Conservation (phyloP, 129 eudicot genomes). For the sunflower (Helianthus annuus) region HanXRQr2.0-SUNRISE NC_035435.2:136626532-136627031, state of each 20-base stretch:
- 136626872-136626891: slow-evolving; percentile 47
- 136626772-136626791: slow-evolving; percentile 37
- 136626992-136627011: neutral
- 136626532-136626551: slow-evolving; percentile 55
- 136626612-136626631: slow-evolving; percentile 30
- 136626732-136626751: slow-evolving; percentile 78
- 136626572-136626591: slow-evolving; percentile 70
- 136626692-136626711: slow-evolving; percentile 44
- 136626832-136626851: neutral
- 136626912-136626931: slow-evolving; percentile 60
- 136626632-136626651: slow-evolving; percentile 34
- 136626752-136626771: slow-evolving; percentile 58
- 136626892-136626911: slow-evolving; percentile 67
- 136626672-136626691: slow-evolving; percentile 63
- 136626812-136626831: neutral
- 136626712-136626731: slow-evolving; percentile 78
- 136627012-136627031: neutral
- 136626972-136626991: slow-evolving; percentile 66
- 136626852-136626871: slow-evolving; percentile 11
- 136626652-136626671: slow-evolving; percentile 55
- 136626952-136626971: slow-evolving; percentile 58
- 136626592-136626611: slow-evolving; percentile 46
- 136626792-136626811: slow-evolving; percentile 2
- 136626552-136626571: slow-evolving; percentile 96
- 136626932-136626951: slow-evolving; percentile 67